Conservation (phyloP, 306 rosid genomes). For the Mimosa pudica region DNA sequence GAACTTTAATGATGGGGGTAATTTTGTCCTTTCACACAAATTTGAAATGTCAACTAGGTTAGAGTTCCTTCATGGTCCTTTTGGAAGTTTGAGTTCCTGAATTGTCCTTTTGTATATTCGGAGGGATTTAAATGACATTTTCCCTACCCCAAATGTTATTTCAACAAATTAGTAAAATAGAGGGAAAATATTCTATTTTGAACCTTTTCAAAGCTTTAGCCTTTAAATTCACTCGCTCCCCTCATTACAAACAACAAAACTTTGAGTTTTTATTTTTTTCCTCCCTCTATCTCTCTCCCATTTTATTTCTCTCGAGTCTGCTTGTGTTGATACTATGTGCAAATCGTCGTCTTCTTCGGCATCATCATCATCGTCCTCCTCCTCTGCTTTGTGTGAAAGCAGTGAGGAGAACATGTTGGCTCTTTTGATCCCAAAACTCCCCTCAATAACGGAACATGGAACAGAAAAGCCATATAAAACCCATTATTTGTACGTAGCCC, state of each 20-base stretch:
- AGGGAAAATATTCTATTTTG: not conserved
- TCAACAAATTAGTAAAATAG: not conserved
- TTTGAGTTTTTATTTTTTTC: not conserved
- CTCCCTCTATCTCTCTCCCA: not conserved
- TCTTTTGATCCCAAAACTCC: slow-evolving; percentile 11
- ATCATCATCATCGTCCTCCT: not conserved
- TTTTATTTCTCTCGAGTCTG: not conserved
- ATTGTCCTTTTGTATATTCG: too few relatives aligned
- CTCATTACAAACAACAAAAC: slow-evolving; percentile 23
- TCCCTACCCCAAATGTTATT: not conserved
- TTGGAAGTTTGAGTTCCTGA: too few relatives aligned
- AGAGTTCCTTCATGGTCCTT: too few relatives aligned
- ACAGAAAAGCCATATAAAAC: not conserved
- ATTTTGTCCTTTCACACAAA: too few relatives aligned
- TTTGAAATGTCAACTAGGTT: not conserved
- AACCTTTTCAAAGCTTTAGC: not conserved
- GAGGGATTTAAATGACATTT: too few relatives aligned
- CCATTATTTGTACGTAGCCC: not conserved
- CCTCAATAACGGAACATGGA: not conserved
- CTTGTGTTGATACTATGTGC: slow-evolving; percentile 12
- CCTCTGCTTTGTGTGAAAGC: slow-evolving; percentile 8
- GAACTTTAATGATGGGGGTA: too few relatives aligned
- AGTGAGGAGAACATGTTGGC: slow-evolving; percentile 6
- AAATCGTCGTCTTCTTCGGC: not conserved
- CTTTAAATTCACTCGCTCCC: slow-evolving; percentile 7